phyloP scores from a whole-genome alignment of 2,329 filamentous ascomycete genomes.

The Uncinocarpus reesii region DNA sequence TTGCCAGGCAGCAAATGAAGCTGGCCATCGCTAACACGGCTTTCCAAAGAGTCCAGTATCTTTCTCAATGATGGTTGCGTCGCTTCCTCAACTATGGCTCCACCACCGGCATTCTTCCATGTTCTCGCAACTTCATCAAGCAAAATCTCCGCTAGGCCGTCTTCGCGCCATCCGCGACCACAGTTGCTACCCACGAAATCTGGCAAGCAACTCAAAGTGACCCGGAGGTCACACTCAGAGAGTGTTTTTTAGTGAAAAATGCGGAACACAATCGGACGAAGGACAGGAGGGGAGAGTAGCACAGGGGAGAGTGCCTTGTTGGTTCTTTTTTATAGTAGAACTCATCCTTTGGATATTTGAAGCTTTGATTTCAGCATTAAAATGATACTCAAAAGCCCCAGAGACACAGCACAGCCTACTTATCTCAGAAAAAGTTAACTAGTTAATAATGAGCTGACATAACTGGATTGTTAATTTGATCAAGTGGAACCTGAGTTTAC shows the following conservation, averaged over 20 bases:
- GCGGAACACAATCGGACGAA: conserved; percentile 84
- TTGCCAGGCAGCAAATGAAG: conserved; percentile 17
- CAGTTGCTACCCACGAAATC: conserved; percentile 89
- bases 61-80: conserved; percentile 58
- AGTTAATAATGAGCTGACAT: too few relatives aligned
- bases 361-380: too few relatives aligned
- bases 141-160: conserved; percentile 82
- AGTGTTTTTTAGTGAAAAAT: conserved; percentile 97
- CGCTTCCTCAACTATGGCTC: conserved; percentile 79
- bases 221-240: conserved; percentile 78
- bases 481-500: too few relatives aligned
- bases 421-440: too few relatives aligned
- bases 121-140: conserved; percentile 81
- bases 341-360: too few relatives aligned
- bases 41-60: conserved; percentile 74
- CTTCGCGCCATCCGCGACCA: conserved; percentile 91
- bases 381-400: too few relatives aligned
- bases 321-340: not conserved
- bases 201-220: conserved; percentile 73
- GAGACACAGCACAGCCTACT: too few relatives aligned
- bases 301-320: conserved; percentile 69
- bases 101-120: conserved; percentile 84
- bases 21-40: conserved; percentile 76
- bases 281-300: conserved; percentile 71
- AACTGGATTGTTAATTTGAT: too few relatives aligned